These are phyloP conservation scores for Penicillium capsulatum DNA, from an alignment of 2,329 filamentous ascomycete species.

Conservation along the genomic window DNA sequence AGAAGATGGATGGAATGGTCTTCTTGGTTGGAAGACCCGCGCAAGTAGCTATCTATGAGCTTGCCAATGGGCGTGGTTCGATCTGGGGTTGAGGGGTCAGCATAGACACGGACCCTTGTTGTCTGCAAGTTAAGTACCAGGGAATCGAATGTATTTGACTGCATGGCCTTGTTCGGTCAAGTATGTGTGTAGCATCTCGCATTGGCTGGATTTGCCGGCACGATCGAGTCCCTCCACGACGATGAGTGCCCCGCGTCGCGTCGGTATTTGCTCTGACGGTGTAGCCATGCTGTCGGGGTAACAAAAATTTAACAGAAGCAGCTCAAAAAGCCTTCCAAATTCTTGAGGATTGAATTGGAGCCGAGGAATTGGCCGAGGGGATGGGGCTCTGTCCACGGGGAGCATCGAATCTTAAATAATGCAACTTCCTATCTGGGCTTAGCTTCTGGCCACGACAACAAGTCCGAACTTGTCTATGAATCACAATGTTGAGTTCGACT, in stretches of 20 bases:
- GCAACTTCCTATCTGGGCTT: no score
- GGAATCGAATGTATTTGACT: conserved; percentile 62
- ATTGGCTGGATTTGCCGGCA: conserved; percentile 90
- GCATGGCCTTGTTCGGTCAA: conserved; percentile 50
- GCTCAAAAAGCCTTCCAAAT: no score
- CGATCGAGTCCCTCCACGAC: conserved; percentile 86
- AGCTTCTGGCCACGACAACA: no score
- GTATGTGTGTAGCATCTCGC: conserved; percentile 58
- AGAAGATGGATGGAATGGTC: conserved; percentile 87
- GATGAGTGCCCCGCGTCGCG: conserved; percentile 63
- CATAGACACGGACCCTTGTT: conserved; percentile 1
- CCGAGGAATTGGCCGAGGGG: no score
- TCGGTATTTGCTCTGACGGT: conserved; percentile 1
- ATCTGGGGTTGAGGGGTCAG: conserved; percentile 50
- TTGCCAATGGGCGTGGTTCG: conserved; percentile 77
- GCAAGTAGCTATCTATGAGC: conserved; percentile 81
- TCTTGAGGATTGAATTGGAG: no score
- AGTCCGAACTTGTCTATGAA: no score
- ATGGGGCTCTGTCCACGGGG: no score
- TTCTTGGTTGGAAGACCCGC: conserved; percentile 66
- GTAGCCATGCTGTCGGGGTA: conserved; percentile 3
- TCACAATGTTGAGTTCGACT: no score
- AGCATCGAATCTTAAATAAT: no score
- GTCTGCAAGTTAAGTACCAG: conserved; percentile 45
- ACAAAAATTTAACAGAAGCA: no score